Evolutionary conservation across 2,329 filamentous ascomycete genomes (phyloP).

Genomic region (Daldinia eschscholtzii): DNA sequence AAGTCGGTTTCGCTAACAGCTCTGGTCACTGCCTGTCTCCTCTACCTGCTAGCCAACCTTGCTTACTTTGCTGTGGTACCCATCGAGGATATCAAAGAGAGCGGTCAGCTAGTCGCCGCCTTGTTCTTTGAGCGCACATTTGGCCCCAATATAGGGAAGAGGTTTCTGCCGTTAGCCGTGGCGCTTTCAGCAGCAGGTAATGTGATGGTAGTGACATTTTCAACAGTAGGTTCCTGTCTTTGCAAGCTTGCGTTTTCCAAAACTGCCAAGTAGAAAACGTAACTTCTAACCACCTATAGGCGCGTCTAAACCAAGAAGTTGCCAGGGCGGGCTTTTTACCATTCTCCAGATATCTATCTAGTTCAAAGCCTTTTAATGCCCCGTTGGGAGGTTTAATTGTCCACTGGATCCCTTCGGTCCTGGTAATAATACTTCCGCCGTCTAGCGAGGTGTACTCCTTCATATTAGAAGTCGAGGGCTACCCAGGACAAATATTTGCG

Average conservation of each 20-base stretch:
- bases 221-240: slow-evolving; percentile 64
- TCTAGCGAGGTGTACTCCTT: slow-evolving; percentile 77
- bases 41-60: slow-evolving; percentile 77
- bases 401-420: slow-evolving; percentile 75
- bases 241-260: neutral
- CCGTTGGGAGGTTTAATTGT: slow-evolving; percentile 76
- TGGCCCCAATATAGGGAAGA: slow-evolving; percentile 67
- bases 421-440: slow-evolving; percentile 75
- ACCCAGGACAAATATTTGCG: slow-evolving; percentile 72
- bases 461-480: slow-evolving; percentile 78
- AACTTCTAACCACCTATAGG: slow-evolving; percentile 57
- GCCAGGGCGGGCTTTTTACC: slow-evolving; percentile 79
- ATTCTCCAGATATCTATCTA: slow-evolving; percentile 70
- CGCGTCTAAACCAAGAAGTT: slow-evolving; percentile 78
- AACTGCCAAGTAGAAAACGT: neutral
- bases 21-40: slow-evolving; percentile 69
- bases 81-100: slow-evolving; percentile 73
- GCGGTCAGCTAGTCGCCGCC: slow-evolving; percentile 76
- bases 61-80: slow-evolving; percentile 74
- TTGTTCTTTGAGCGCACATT: slow-evolving; percentile 76
- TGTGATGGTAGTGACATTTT: slow-evolving; percentile 79
- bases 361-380: slow-evolving; percentile 74
- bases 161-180: slow-evolving; percentile 72
- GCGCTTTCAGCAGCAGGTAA: slow-evolving; percentile 77
- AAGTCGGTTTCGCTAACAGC: slow-evolving; percentile 72